Conservation (phyloP, 208 protist species). For the Leishmania braziliensis region DNA sequence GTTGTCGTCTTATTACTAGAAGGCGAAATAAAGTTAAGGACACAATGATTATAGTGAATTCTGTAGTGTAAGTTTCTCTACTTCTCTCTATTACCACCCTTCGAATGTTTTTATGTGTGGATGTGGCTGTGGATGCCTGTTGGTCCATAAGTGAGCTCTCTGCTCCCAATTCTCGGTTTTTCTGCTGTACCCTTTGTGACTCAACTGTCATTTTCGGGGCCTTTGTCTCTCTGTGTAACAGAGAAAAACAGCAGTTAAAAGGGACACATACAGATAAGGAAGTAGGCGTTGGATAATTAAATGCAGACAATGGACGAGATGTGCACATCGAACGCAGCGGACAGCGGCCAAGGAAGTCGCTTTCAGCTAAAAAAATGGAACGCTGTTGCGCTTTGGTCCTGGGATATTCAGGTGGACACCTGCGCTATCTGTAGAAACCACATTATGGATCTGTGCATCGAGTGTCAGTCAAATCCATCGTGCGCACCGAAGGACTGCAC, state of each 20-base stretch:
- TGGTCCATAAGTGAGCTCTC: background rate
- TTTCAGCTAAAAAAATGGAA: slow-evolving; percentile 98
- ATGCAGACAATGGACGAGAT: slow-evolving; percentile 30
- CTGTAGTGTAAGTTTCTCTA: background rate
- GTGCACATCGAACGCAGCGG: slow-evolving; percentile 5
- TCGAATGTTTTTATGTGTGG: background rate
- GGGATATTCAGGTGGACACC: slow-evolving; percentile 98
- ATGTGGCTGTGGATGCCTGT: background rate
- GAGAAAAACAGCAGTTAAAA: background rate
- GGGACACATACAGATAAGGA: background rate
- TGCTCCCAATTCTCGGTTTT: background rate
- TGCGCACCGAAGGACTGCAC: slow-evolving; percentile 94
- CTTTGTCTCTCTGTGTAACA: background rate
- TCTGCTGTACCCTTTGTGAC: background rate
- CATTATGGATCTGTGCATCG: slow-evolving; percentile 99
- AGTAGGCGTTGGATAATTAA: background rate
- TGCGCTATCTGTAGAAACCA: slow-evolving; percentile 99
- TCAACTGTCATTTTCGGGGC: background rate
- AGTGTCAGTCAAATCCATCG: slow-evolving; percentile 97
- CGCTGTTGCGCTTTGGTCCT: slow-evolving; percentile 98
- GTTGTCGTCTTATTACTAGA: background rate
- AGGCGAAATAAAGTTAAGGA: background rate
- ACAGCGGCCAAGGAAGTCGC: slow-evolving; percentile 36
- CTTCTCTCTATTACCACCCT: background rate
- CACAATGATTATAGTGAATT: background rate